Evolutionary conservation across 106 monocot genomes (phyloP).

Genomic region (Phalaenopsis equestris): DNA sequence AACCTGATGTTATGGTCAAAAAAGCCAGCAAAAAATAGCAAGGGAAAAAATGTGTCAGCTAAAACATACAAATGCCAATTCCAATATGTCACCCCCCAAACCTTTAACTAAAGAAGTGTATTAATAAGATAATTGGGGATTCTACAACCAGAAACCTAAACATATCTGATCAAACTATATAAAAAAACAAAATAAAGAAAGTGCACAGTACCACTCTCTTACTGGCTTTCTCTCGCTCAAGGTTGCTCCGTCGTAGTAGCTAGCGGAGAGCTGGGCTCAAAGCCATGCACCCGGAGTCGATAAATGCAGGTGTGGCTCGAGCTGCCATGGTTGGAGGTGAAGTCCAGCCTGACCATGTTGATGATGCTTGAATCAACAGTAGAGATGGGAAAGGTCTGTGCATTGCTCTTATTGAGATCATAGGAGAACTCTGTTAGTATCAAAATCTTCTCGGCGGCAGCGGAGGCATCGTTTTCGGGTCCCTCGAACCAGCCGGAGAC

Average conservation of each 20-base stretch:
- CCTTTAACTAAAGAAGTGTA: too few relatives aligned
- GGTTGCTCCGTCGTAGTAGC: constrained; percentile 2
- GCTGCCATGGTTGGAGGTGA: constrained; percentile 76
- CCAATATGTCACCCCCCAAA: too few relatives aligned
- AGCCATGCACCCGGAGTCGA: constrained; percentile 75
- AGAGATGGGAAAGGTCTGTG: constrained; percentile 51
- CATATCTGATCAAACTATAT: too few relatives aligned
- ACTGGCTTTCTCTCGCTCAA: background rate
- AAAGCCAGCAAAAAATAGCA: too few relatives aligned
- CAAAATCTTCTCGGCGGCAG: constrained; percentile 10
- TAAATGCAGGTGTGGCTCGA: constrained; percentile 72
- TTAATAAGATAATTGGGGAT: background rate
- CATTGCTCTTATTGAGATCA: constrained; percentile 62
- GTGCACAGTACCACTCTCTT: background rate
- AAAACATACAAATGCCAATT: too few relatives aligned
- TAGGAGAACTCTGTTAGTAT: constrained; percentile 48
- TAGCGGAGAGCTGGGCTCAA: constrained; percentile 28
- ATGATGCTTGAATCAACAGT: constrained; percentile 12
- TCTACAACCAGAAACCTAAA: background rate
- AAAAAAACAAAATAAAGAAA: background rate
- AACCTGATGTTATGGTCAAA: too few relatives aligned
- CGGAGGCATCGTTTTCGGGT: constrained; percentile 17
- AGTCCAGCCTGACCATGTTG: constrained; percentile 61
- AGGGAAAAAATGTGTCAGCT: too few relatives aligned
- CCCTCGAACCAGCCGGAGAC: constrained; percentile 57